Evolutionary conservation across 2,329 filamentous ascomycete genomes (phyloP), one percentile per base, ranked within the genome.

Genomic region (Penicillium olsonii): DNA sequence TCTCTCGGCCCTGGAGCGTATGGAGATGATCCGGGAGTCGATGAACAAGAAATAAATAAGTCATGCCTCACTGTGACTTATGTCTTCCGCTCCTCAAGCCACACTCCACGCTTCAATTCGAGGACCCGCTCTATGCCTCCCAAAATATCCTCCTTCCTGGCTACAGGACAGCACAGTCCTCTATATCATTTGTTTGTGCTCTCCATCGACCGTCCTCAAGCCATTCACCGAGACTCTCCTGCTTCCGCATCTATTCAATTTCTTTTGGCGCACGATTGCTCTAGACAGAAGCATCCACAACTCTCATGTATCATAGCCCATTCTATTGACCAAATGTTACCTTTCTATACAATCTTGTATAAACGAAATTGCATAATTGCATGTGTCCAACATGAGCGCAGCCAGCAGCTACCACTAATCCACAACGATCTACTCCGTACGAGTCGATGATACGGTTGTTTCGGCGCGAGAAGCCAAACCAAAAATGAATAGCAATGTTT

Each of bases 1-100:
- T 2, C 35, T 74, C 48, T 60, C 66, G 9, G 35, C 71, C 14
- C 47, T 63, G 34, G 72, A 75, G 22, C 65, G 70, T 27, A 45
- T 73, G 33, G 56, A 67, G 8, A 60, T 62, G 29, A 63, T 72
- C 58, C 64, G 60, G 54, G 58, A 60, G 7, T 26, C 45, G 19
- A 56, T 61, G 48, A 49, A 51, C 24, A 29, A 47, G 31, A 42
- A 43, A 24, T 48, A 43, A 42, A 19, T 20, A 29, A 12, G n/a
- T 27, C 17, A 29, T 19, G 12, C 24, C 29, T 29, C 26, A 24
- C 29, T 43, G 24, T 44, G 39, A 48, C 29, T 27, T 37, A 18
- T 42, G 3, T 41, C 35, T n/a, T 19, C 12, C 5, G 39, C 17
- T 4, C 14, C 14, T 18, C 6, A 17, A 15, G 22, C 20, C 20